Conservation (phyloP, 106 monocot species). For the Agapanthus africanus region DNA sequence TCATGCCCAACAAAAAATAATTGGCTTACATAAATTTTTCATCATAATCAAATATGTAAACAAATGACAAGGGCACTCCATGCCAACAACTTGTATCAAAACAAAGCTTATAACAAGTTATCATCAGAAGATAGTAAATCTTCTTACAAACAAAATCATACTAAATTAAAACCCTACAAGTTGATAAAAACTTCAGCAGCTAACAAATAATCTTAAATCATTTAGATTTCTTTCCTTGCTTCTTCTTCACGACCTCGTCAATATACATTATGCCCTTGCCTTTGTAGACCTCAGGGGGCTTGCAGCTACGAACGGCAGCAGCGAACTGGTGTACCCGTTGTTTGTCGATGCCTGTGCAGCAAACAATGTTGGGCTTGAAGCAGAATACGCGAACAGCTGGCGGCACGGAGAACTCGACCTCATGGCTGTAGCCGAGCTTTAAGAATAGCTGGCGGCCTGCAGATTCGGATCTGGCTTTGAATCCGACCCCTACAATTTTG, state of each 20-base stretch:
- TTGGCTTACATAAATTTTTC: too few relatives aligned
- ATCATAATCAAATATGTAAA: too few relatives aligned
- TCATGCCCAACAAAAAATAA: too few relatives aligned
- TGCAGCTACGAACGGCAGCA: constrained; percentile 67
- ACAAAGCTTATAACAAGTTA: too few relatives aligned
- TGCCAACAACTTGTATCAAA: too few relatives aligned
- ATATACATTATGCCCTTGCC: constrained; percentile 92
- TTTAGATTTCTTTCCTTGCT: constrained; percentile 86
- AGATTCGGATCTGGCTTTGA: constrained; percentile 73
- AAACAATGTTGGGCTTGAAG: constrained; percentile 91
- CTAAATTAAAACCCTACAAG: too few relatives aligned
- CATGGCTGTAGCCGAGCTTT: constrained; percentile 91
- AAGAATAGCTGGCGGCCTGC: constrained; percentile 72
- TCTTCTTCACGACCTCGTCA: constrained; percentile 84
- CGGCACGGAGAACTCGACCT: constrained; percentile 75
- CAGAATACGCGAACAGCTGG: constrained; percentile 88
- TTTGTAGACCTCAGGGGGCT: constrained; percentile 93
- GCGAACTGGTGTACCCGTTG: constrained; percentile 86
- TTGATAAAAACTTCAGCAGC: too few relatives aligned
- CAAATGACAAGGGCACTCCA: too few relatives aligned
- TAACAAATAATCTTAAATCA: too few relatives aligned
- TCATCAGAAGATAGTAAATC: too few relatives aligned
- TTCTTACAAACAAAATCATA: too few relatives aligned
- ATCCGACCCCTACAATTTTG: constrained; percentile 86
- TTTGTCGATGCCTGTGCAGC: constrained; percentile 90